These are phyloP conservation scores for Boletus sensibilis DNA, from an alignment of 768 basidiomycete species.

Conservation along the genomic window DNA sequence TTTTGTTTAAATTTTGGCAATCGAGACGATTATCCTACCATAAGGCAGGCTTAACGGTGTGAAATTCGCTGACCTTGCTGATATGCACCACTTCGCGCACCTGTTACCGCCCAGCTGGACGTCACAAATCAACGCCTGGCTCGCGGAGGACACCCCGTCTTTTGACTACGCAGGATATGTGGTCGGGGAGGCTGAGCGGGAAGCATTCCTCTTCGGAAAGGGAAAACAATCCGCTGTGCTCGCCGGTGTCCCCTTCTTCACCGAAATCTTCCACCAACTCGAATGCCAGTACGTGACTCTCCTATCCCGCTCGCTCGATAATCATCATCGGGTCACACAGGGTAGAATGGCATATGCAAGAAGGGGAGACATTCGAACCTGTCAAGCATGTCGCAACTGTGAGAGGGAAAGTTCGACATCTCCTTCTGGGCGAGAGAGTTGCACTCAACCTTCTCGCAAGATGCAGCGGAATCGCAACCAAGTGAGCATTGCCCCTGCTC, in stretches of 20 bases:
- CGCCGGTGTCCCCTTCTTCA: constrained; percentile 94
- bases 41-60: neutral
- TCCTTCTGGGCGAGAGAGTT: constrained; percentile 90
- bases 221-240: constrained; percentile 75
- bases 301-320: neutral
- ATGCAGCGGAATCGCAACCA: constrained; percentile 95
- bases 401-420: constrained; percentile 79
- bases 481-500: constrained; percentile 47
- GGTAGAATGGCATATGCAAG: constrained; percentile 90
- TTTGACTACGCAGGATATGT: constrained; percentile 97
- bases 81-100: constrained; percentile 46
- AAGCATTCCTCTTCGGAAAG: constrained; percentile 90
- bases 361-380: constrained; percentile 80
- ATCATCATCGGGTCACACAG: constrained; percentile 39
- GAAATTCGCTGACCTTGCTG: neutral
- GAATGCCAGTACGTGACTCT: constrained; percentile 78
- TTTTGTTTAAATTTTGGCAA: neutral
- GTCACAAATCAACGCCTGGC: constrained; percentile 74
- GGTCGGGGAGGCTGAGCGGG: constrained; percentile 84
- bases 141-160: constrained; percentile 90
- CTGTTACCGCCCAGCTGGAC: constrained; percentile 96
- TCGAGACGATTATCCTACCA: neutral
- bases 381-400: constrained; percentile 89
- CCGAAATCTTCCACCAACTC: constrained; percentile 85
- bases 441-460: constrained; percentile 91